phyloP scores from a whole-genome alignment of 2,329 filamentous ascomycete genomes.

The Dactylonectria macrodidyma region DNA sequence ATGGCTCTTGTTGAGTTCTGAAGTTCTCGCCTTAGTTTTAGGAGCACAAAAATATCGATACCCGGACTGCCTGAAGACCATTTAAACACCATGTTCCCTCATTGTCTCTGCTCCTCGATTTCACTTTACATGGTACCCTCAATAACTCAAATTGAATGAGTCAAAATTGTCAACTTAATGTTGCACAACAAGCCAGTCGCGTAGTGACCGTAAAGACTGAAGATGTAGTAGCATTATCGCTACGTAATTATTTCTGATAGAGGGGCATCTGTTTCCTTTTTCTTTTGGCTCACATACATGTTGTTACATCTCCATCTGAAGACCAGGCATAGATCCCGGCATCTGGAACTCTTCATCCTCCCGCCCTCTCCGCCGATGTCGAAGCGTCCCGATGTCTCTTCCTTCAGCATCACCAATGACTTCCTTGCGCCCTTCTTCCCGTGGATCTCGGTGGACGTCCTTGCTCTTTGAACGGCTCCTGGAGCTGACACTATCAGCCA shows the following conservation, averaged over 20 bases:
- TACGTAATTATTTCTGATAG: conserved; percentile 3
- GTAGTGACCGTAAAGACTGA: not conserved
- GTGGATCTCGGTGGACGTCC: conserved; percentile 65
- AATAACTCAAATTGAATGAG: not conserved
- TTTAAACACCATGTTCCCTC: not conserved
- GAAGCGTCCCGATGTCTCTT: conserved; percentile 56
- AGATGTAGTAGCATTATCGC: not conserved
- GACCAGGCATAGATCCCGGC: conserved; percentile 62
- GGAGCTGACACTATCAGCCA: conserved; percentile 63
- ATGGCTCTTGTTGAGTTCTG: conserved; percentile 50
- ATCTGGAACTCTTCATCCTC: conserved; percentile 60
- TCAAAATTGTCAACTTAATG: not conserved
- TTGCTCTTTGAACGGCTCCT: conserved; percentile 68
- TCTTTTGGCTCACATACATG: conserved; percentile 9
- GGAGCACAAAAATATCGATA: not conserved
- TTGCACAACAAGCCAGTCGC: too few species aligned
- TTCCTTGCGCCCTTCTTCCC: conserved; percentile 66
- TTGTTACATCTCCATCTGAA: conserved; percentile 50
- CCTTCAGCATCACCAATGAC: conserved; percentile 61
- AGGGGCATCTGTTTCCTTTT: conserved; percentile 14
- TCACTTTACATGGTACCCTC: too few species aligned
- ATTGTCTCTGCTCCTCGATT: too few species aligned
- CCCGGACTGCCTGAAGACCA: not conserved
- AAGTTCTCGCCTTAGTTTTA: conserved; percentile 27
- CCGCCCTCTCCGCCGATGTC: conserved; percentile 56